A percentile compares a stretch with the other conserved stretches of the same genome.
Conservation (phyloP, 2,329 filamentous ascomycete species). For the Ophiostoma perfectum region DNA sequence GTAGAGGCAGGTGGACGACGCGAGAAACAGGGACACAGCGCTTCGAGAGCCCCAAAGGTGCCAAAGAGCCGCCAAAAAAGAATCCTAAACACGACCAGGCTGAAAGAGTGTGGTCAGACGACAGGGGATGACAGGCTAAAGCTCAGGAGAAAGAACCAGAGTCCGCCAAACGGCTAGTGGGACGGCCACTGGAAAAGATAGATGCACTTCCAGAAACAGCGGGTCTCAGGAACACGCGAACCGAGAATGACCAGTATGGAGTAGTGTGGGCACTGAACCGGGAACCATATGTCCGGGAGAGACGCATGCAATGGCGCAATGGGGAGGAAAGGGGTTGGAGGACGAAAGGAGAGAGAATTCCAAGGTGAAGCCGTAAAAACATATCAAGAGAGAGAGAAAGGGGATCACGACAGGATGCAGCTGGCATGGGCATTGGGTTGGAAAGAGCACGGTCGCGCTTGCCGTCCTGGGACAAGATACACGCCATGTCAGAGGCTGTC, state of each 20-base stretch:
- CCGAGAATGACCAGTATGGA: not conserved
- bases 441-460: not conserved
- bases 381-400: not conserved
- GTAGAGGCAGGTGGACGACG: not conserved
- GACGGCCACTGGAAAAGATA: not conserved
- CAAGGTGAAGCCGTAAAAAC: not conserved
- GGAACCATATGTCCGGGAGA: constrained; percentile 1
- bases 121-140: not conserved
- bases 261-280: not conserved
- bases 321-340: not conserved
- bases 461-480: not conserved
- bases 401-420: not conserved
- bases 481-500: not conserved
- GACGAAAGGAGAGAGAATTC: not conserved
- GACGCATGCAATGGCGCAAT: not conserved
- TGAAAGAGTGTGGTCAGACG: not conserved
- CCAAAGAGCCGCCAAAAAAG: constrained; percentile 9
- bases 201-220: not conserved
- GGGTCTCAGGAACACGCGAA: constrained; percentile 5
- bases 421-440: not conserved
- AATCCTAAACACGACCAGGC: not conserved
- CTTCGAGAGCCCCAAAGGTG: not conserved
- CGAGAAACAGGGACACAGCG: not conserved
- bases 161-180: not conserved
- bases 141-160: not conserved